Evolutionary conservation across 495 filamentous ascomycete genomes (phyloP).

Genomic region (Daldinia loculata): DNA sequence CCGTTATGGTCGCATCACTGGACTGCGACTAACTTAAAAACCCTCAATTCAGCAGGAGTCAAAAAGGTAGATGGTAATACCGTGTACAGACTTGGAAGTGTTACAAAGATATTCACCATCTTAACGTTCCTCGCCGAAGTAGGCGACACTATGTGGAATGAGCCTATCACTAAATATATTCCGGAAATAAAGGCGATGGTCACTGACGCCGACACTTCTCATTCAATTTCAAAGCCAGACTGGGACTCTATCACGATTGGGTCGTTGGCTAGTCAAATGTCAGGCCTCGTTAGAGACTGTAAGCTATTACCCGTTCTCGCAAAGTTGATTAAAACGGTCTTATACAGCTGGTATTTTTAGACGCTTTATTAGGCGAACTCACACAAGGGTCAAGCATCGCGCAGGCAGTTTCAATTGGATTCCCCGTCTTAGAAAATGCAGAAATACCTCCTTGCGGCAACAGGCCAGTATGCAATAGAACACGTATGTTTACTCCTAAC

Average conservation of each 20-base stretch:
- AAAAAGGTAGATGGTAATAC: slow-evolving; percentile 53
- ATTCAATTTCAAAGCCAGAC: slow-evolving; percentile 50
- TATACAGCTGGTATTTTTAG: slow-evolving; percentile 41
- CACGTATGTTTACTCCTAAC: slow-evolving; percentile 21
- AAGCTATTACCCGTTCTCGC: slow-evolving; percentile 2
- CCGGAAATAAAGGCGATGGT: slow-evolving; percentile 59
- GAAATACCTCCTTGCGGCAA: slow-evolving; percentile 58
- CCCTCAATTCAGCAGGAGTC: slow-evolving; percentile 51
- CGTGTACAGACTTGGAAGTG: slow-evolving; percentile 59
- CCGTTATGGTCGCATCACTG: slow-evolving; percentile 58
- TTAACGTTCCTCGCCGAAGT: slow-evolving; percentile 53
- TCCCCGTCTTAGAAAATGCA: slow-evolving; percentile 49
- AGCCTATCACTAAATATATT: slow-evolving; percentile 59
- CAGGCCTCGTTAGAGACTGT: slow-evolving; percentile 60
- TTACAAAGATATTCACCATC: slow-evolving; percentile 60
- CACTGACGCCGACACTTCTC: slow-evolving; percentile 51
- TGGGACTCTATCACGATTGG: slow-evolving; percentile 67
- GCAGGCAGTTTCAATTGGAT: slow-evolving; percentile 41
- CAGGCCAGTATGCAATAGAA: slow-evolving; percentile 48
- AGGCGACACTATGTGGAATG: slow-evolving; percentile 50
- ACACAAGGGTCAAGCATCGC: slow-evolving; percentile 48
- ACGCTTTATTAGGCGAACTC: slow-evolving; percentile 51
- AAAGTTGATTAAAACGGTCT: not conserved
- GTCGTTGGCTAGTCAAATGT: slow-evolving; percentile 61
- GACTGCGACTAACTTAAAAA: slow-evolving; percentile 54